Base-by-base conservation (phyloP, 805 yeast genomes). In the Lachancea dasiensis region DNA sequence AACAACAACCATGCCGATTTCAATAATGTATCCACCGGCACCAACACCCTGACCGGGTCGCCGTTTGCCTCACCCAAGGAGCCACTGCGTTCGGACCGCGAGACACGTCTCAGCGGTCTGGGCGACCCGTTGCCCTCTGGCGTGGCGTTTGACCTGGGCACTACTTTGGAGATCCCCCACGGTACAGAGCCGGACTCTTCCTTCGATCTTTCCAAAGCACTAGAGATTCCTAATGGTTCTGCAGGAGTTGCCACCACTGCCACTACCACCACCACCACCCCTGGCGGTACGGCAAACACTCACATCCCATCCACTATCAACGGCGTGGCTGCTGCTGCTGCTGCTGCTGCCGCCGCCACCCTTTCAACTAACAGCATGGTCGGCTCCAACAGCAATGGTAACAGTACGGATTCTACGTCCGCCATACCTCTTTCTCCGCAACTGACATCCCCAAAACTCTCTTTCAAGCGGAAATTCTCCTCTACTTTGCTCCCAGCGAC, bases 121-220 rank as follows among this genome's bases (percentile, higher is more conserved):
- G n/a, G n/a, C n/a, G n/a, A n/a, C n/a, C n/a, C n/a, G n/a, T n/a
- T n/a, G n/a, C n/a, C n/a, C n/a, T n/a, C n/a, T n/a, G n/a, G n/a
- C 24, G n/a, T 19, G 30, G 10, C 32, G 24, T 26, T 25, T 23
- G 30, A 27, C 32, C 19, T 33, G 24, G 3, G 30, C 27, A 21
- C 35, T 28, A 11, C 36, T 33, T 27, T 30, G 6, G 33, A 30
- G 15, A 26, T 26, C 16, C 39, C 35, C 14, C 41, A 34, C 27
- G 40, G 24, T 13, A 43, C 40, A 1, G 47, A 46, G 13, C 30
- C 22, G 8, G 29, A 34, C 34, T 46, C 47, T 5, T 48, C 58
- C 13, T 52, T 54, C 28, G 56, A 55, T 43, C 45, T 55, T n/a
- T 54, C 60, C 10, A 54, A 54, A 36, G 59, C 60, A 5, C 37